Conservation (phyloP, 2,329 filamentous ascomycete genomes). For the Fonsecaea erecta region DNA sequence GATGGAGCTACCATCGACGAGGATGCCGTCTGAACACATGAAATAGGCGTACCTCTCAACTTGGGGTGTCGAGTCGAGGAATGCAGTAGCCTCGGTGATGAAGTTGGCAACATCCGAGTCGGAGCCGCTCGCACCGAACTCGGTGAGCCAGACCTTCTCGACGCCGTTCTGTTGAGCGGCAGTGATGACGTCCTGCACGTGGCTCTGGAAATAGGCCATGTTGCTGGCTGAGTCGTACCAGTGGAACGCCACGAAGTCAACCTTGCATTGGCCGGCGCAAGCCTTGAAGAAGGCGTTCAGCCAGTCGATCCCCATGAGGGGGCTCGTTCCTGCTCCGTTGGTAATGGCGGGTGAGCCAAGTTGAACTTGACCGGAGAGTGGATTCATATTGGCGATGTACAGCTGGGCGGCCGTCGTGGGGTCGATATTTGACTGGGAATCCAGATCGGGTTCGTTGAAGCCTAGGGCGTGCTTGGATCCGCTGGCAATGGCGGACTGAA, state of each 20-base stretch:
- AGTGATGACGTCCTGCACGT: conserved; percentile 44
- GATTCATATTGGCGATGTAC: conserved; percentile 48
- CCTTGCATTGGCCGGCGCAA: conserved; percentile 46
- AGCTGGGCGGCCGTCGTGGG: conserved; percentile 44
- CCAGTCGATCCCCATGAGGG: conserved; percentile 46
- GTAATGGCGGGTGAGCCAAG: conserved; percentile 51
- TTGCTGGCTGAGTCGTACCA: conserved; percentile 47
- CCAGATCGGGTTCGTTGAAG: conserved; percentile 55
- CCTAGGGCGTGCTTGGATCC: conserved; percentile 47
- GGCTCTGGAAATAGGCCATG: conserved; percentile 45
- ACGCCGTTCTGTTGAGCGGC: conserved; percentile 44
- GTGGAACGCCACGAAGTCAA: conserved; percentile 51
- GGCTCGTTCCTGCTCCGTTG: conserved; percentile 41
- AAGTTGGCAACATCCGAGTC: conserved; percentile 40
- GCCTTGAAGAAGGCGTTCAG: conserved; percentile 46
- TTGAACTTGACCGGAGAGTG: conserved; percentile 43
- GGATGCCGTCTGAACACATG: conserved; percentile 41
- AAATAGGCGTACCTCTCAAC: conserved; percentile 53
- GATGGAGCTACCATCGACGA: conserved; percentile 39
- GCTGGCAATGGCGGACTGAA: conserved; percentile 39
- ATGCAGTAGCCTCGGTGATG: conserved; percentile 46
- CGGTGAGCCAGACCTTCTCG: conserved; percentile 52
- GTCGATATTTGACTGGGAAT: conserved; percentile 46
- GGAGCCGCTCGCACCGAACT: conserved; percentile 45
- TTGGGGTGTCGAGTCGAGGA: conserved; percentile 47